Conservation (phyloP, 805 yeast species). For the Yueomyces sp. region DNA sequence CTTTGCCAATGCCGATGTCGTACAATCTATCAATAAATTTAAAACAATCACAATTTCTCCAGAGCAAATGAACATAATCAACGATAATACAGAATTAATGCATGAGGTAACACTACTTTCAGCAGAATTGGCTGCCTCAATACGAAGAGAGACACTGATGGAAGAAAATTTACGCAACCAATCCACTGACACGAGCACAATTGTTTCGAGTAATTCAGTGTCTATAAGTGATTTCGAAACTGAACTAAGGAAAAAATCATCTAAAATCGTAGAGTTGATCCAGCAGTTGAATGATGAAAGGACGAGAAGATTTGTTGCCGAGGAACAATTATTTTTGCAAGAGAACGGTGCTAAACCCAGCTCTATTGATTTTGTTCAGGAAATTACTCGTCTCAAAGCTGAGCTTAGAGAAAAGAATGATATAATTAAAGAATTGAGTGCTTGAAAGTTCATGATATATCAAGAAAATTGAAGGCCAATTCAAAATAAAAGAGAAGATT, state of each 20-base stretch:
- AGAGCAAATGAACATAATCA: slow-evolving; percentile 50
- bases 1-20: slow-evolving; percentile 2
- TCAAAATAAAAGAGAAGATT: no score
- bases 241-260: slow-evolving; percentile 27
- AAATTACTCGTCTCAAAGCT: slow-evolving; percentile 38
- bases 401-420: slow-evolving; percentile 32
- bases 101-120: slow-evolving; percentile 57
- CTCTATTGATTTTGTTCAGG: slow-evolving; percentile 41
- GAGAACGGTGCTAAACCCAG: slow-evolving; percentile 43
- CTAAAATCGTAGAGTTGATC: slow-evolving; percentile 38
- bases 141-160: slow-evolving; percentile 51
- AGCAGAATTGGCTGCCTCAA: slow-evolving; percentile 58
- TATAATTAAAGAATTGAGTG: slow-evolving; percentile 26
- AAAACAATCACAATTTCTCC: slow-evolving; percentile 32
- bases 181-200: not conserved
- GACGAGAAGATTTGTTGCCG: slow-evolving; percentile 51
- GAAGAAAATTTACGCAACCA: slow-evolving; percentile 29
- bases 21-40: slow-evolving; percentile 1
- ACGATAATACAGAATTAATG: slow-evolving; percentile 43
- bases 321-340: slow-evolving; percentile 47
- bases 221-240: slow-evolving; percentile 16
- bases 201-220: slow-evolving; percentile 1
- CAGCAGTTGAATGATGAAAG: slow-evolving; percentile 52
- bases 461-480: no score
- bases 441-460: no score